These are phyloP conservation scores for Cyberlindnera subsufficiens DNA, from an alignment of 805 yeast genomes.

Conservation along the genomic window DNA sequence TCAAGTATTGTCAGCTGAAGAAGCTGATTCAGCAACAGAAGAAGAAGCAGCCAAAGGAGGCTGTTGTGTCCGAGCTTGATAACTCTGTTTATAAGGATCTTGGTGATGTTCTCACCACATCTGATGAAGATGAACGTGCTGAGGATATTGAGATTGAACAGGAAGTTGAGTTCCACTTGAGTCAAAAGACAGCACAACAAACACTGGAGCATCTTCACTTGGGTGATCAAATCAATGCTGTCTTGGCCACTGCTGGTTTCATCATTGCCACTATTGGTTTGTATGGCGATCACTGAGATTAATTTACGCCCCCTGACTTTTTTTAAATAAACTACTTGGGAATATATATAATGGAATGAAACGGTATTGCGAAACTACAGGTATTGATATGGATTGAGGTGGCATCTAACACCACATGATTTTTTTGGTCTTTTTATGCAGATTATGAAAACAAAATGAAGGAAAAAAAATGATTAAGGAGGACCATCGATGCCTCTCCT, in stretches of 20 bases:
- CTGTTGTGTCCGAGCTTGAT: slow-evolving; percentile 37
- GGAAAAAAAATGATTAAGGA: no score
- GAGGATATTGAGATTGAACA: slow-evolving; percentile 32
- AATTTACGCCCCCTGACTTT: no score
- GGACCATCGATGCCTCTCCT: no score
- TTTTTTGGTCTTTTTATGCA: no score
- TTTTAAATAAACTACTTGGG: no score
- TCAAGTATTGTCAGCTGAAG: slow-evolving; percentile 4
- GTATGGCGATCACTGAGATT: slow-evolving; percentile 41
- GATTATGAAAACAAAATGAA: no score
- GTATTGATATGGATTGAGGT: no score
- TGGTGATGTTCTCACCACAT: slow-evolving; percentile 21
- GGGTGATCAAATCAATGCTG: slow-evolving; percentile 36
- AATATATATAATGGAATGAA: neutral
- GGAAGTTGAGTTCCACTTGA: slow-evolving; percentile 37
- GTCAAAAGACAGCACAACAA: slow-evolving; percentile 29
- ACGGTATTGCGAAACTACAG: neutral
- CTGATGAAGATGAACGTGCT: slow-evolving; percentile 20
- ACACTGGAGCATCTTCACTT: slow-evolving; percentile 29
- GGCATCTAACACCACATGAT: no score
- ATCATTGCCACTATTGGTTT: slow-evolving; percentile 48
- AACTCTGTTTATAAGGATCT: slow-evolving; percentile 40
- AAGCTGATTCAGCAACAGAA: slow-evolving; percentile 1
- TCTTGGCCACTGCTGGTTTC: slow-evolving; percentile 40
- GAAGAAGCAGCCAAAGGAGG: slow-evolving; percentile 21